These are phyloP conservation scores for Bothriochloa decipiens DNA, from an alignment of 176 grass and related monocot species.

Conservation along the genomic window DNA sequence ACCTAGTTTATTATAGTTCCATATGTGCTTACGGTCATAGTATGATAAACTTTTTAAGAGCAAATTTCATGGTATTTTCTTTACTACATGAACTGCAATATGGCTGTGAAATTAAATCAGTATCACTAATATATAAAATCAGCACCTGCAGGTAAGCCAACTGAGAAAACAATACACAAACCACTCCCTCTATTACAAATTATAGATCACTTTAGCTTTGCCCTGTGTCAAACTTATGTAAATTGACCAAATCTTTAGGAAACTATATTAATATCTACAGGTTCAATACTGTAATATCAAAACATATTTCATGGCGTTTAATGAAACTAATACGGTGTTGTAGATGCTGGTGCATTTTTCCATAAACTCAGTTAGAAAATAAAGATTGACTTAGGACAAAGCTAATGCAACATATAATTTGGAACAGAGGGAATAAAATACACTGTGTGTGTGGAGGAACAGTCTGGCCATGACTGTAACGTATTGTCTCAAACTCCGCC, in stretches of 20 bases:
- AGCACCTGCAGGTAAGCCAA: neutral
- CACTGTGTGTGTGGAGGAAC: neutral
- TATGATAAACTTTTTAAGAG: neutral
- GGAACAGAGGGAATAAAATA: neutral
- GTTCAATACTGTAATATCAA: neutral
- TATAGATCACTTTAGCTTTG: neutral
- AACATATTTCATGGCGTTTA: neutral
- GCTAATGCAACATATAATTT: neutral
- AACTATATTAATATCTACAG: neutral
- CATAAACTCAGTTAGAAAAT: neutral
- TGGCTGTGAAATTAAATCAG: neutral
- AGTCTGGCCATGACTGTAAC: neutral
- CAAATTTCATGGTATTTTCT: neutral
- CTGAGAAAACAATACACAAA: neutral
- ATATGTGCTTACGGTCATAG: neutral
- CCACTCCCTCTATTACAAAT: neutral
- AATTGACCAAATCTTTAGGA: neutral
- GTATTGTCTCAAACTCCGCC: neutral
- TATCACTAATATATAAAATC: neutral
- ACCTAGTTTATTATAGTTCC: neutral
- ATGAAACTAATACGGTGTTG: neutral
- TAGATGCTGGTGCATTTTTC: neutral
- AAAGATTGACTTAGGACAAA: neutral
- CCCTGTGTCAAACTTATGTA: neutral
- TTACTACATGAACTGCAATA: neutral